phyloP scores from a whole-genome alignment of 495 filamentous ascomycete genomes.

The Thermothielavioides terrestris region DNA sequence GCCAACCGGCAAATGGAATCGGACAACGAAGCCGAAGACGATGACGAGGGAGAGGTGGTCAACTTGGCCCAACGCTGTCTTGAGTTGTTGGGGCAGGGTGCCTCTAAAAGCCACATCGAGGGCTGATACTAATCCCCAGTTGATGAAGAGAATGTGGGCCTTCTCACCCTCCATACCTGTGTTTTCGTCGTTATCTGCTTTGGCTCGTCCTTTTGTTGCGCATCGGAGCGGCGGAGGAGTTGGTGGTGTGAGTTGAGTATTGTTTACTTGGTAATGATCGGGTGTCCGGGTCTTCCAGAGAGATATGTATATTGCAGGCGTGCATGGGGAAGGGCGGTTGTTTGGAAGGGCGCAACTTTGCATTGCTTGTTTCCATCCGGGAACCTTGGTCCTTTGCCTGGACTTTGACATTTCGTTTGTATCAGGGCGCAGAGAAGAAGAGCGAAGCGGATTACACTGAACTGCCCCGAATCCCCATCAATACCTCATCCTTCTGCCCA shows the following conservation, averaged over 20 bases:
- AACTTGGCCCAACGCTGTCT: constrained; percentile 81
- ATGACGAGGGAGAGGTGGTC: constrained; percentile 85
- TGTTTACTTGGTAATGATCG: constrained; percentile 25
- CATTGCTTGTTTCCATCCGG: neutral
- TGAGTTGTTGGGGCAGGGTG: constrained; percentile 65
- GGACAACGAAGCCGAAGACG: constrained; percentile 79
- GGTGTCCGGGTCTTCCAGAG: constrained; percentile 3
- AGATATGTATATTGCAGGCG: constrained; percentile 14
- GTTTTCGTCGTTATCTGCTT: constrained; percentile 15
- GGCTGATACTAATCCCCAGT: constrained; percentile 26
- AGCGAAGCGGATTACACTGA: neutral
- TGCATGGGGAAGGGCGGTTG: constrained; percentile 9
- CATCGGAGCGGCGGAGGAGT: constrained; percentile 32
- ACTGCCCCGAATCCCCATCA: constrained; percentile 1
- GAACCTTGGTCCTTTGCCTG: neutral
- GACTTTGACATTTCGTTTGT: constrained; percentile 18
- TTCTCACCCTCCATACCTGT: neutral
- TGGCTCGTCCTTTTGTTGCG: constrained; percentile 23
- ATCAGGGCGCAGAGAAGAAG: constrained; percentile 10
- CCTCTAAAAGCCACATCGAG: constrained; percentile 48
- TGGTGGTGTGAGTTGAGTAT: constrained; percentile 36
- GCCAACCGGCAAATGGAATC: constrained; percentile 85
- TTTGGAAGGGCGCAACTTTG: neutral
- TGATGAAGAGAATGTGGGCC: neutral
- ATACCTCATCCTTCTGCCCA: no score